These are phyloP conservation scores for Cladosporium oxysporum DNA, from an alignment of 2,329 filamentous ascomycete genomes.

Conservation along the genomic window DNA sequence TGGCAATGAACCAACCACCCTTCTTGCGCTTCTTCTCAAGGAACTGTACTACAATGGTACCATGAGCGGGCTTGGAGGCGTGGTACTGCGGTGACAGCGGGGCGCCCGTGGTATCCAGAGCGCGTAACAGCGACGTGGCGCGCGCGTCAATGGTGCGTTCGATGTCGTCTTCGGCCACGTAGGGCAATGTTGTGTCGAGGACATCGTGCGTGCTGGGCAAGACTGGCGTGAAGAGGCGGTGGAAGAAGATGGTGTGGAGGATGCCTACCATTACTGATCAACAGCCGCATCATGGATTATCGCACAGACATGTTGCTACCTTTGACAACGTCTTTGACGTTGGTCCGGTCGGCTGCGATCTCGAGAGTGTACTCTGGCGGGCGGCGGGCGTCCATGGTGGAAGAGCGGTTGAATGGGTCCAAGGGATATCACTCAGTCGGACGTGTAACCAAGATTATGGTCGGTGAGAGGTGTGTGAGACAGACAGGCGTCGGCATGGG, in stretches of 20 bases:
- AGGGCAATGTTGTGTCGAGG: constrained; percentile 43
- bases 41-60: constrained; percentile 12
- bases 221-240: constrained; percentile 39
- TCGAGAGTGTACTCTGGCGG: constrained; percentile 91
- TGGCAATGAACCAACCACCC: constrained; percentile 19
- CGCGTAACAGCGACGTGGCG: constrained; percentile 16
- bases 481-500: not conserved
- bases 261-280: constrained; percentile 36
- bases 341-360: constrained; percentile 86
- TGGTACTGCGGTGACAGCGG: constrained; percentile 66
- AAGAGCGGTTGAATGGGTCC: too few species aligned
- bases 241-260: constrained; percentile 44
- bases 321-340: constrained; percentile 90
- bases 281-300: constrained; percentile 54
- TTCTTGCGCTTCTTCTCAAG: constrained; percentile 19
- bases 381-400: constrained; percentile 61
- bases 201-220: constrained; percentile 18
- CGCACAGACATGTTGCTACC: constrained; percentile 85
- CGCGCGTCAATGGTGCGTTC: constrained; percentile 18
- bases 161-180: constrained; percentile 42
- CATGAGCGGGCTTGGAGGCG: constrained; percentile 42
- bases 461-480: constrained; percentile 4
- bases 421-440: not conserved
- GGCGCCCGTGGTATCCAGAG: constrained; percentile 75
- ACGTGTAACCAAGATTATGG: not conserved